A percentile compares a stretch with the other conserved stretches of the same genome.
phyloP scores from a whole-genome alignment of 257 asterid genomes.

The Cruciata laevipes region DNA sequence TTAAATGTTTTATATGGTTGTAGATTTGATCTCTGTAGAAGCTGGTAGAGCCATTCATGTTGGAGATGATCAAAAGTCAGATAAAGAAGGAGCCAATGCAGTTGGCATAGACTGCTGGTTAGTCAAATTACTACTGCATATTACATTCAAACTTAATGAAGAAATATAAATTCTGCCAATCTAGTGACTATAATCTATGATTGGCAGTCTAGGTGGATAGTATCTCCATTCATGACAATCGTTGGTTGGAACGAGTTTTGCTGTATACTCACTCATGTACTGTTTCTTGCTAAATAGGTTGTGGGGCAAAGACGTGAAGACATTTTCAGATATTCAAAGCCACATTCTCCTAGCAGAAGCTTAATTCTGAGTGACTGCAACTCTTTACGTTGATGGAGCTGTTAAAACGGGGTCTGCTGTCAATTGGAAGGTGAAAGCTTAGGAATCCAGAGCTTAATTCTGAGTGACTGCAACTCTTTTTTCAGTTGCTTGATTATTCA shows the following conservation, averaged over 20 bases:
- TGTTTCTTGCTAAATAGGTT: constrained; percentile 45
- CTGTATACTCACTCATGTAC: neutral
- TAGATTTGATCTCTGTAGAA: constrained; percentile 60
- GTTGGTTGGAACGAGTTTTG: neutral
- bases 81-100: constrained; percentile 78
- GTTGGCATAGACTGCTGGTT: constrained; percentile 82
- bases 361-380: constrained; percentile 5
- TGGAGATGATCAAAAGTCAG: constrained; percentile 79
- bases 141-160: neutral
- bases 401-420: too few species aligned
- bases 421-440: too few species aligned
- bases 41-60: constrained; percentile 70
- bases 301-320: constrained; percentile 81
- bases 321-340: constrained; percentile 56
- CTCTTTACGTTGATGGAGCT: too few species aligned
- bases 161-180: neutral
- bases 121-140: neutral
- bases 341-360: constrained; percentile 34
- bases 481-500: too few species aligned
- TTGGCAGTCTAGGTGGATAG: neutral
- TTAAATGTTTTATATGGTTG: constrained; percentile 17
- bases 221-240: neutral
- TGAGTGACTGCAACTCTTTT: too few species aligned
- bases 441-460: too few species aligned
- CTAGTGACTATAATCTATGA: neutral